A percentile compares a stretch with the other conserved stretches of the same genome.
These are phyloP conservation scores for Claviceps maximensis DNA, from an alignment of 2,329 filamentous ascomycete species.

Conservation along the genomic window DNA sequence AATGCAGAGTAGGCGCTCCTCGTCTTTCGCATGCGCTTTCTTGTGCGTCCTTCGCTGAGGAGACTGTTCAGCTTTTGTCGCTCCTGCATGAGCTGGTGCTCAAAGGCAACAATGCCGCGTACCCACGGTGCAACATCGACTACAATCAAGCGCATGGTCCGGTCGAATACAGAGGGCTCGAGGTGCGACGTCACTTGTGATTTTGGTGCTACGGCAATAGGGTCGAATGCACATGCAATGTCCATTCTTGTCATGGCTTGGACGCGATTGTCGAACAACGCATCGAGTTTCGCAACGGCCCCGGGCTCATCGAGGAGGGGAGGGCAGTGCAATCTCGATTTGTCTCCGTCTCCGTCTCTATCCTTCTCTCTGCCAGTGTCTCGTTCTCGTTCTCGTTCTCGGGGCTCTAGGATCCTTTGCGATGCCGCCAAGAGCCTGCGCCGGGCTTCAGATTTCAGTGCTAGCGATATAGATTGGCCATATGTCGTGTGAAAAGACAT, in stretches of 20 bases:
- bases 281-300: constrained; percentile 24
- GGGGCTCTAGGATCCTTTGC: not conserved
- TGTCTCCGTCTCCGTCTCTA: not conserved
- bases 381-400: not conserved
- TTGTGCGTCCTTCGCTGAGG: constrained; percentile 41
- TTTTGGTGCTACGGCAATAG: constrained; percentile 40
- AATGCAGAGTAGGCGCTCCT: constrained; percentile 62
- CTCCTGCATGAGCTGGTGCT: constrained; percentile 56
- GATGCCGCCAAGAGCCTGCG: not conserved
- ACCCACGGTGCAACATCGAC: constrained; percentile 81
- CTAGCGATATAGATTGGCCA: constrained; percentile 15
- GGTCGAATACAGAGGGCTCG: constrained; percentile 64
- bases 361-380: too few relatives aligned
- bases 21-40: constrained; percentile 52
- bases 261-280: constrained; percentile 18
- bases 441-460: constrained; percentile 19
- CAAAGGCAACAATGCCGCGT: constrained; percentile 69
- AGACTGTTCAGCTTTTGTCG: constrained; percentile 49
- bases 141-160: constrained; percentile 49
- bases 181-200: constrained; percentile 27
- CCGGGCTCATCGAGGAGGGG: constrained; percentile 23
- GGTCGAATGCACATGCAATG: constrained; percentile 46
- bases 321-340: constrained; percentile 5
- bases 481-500: constrained; percentile 17
- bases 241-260: constrained; percentile 32